Conservation (phyloP, 768 basidiomycete genomes). For the Myochromella boudieri region DNA sequence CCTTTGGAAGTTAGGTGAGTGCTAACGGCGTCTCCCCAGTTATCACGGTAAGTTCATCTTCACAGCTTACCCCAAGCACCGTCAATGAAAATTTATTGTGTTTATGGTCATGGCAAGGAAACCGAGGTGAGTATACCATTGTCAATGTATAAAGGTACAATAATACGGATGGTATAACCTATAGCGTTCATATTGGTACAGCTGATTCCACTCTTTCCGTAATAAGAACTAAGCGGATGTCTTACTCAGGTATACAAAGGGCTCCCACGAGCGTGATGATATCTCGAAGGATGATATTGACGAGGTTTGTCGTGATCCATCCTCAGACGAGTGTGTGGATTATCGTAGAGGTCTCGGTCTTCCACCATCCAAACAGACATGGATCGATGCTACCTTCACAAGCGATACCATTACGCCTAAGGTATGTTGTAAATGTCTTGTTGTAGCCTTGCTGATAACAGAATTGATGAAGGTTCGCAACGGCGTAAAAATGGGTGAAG, state of each 20-base stretch:
- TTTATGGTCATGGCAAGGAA: constrained; percentile 95
- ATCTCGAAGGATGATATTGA: constrained; percentile 41
- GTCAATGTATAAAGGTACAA: background rate
- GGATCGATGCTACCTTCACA: constrained; percentile 86
- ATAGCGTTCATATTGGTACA: constrained; percentile 83
- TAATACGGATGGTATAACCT: background rate
- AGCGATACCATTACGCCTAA: constrained; percentile 60
- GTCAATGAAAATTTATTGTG: constrained; percentile 87
- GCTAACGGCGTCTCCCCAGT: background rate
- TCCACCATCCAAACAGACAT: constrained; percentile 57
- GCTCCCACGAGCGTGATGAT: constrained; percentile 68
- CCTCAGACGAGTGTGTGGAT: constrained; percentile 40
- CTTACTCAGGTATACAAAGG: constrained; percentile 64
- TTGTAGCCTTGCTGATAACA: background rate
- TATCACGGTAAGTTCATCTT: background rate
- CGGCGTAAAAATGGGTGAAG: constrained; percentile 92
- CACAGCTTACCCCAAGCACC: constrained; percentile 83
- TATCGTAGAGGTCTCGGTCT: constrained; percentile 49
- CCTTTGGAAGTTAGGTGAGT: constrained; percentile 75
- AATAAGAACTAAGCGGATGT: background rate
- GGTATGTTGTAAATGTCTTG: constrained; percentile 27
- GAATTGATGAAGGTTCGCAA: constrained; percentile 52
- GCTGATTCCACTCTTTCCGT: background rate
- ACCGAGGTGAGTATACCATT: constrained; percentile 66
- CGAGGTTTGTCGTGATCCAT: constrained; percentile 44